Conservation (phyloP, 805 yeast species). For the Spathaspora gorwiae region DNA sequence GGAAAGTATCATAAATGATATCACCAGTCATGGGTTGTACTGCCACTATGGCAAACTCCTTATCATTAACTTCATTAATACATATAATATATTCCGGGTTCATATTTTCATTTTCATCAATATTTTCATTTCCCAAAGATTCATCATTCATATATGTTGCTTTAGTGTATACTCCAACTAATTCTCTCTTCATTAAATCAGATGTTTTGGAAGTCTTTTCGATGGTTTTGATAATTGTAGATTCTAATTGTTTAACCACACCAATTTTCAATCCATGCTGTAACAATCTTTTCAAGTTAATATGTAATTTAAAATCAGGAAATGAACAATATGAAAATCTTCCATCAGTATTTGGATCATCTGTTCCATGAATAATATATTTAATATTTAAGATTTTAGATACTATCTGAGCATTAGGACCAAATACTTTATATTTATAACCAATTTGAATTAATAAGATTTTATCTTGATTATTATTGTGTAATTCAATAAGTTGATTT, state of each 20-base stretch:
- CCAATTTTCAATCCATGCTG: slow-evolving; percentile 77
- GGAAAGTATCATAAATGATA: slow-evolving; percentile 65
- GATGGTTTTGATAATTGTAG: slow-evolving; percentile 64
- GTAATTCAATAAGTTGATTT: slow-evolving; percentile 67
- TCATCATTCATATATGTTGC: slow-evolving; percentile 79
- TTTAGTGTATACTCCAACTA: slow-evolving; percentile 70
- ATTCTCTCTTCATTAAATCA: slow-evolving; percentile 58
- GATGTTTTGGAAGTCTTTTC: slow-evolving; percentile 38
- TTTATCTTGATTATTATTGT: slow-evolving; percentile 57
- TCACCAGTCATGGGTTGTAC: slow-evolving; percentile 74
- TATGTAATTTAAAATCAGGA: slow-evolving; percentile 70
- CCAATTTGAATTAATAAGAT: slow-evolving; percentile 84
- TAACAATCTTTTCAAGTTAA: slow-evolving; percentile 71
- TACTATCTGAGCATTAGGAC: slow-evolving; percentile 74
- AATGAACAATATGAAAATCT: slow-evolving; percentile 77
- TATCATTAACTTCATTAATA: slow-evolving; percentile 21
- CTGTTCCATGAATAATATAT: slow-evolving; percentile 66
- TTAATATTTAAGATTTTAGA: slow-evolving; percentile 64
- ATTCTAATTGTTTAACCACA: slow-evolving; percentile 79
- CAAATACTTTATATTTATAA: slow-evolving; percentile 83
- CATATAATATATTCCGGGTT: slow-evolving; percentile 41
- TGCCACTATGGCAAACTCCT: slow-evolving; percentile 48
- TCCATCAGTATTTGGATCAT: slow-evolving; percentile 51
- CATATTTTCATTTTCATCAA: slow-evolving; percentile 28
- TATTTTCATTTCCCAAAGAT: slow-evolving; percentile 15